phyloP scores from a whole-genome alignment of 345 rosid species.

The Salix koriyanagi region DNA sequence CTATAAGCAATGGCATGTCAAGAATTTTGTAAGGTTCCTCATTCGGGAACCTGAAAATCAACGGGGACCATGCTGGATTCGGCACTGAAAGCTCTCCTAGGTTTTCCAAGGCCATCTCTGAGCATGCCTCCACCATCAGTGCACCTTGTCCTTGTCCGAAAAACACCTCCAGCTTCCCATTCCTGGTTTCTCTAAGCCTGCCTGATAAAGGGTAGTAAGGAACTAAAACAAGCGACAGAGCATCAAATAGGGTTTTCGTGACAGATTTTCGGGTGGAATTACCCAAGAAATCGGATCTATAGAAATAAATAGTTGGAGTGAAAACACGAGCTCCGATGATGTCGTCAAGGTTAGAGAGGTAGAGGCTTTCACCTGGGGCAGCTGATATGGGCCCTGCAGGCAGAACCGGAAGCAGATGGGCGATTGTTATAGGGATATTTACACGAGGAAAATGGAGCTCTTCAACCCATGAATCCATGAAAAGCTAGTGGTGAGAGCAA shows the following conservation, averaged over 20 bases:
- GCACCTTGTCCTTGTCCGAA: slow-evolving; percentile 72
- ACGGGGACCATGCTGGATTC: slow-evolving; percentile 77
- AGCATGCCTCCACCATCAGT: slow-evolving; percentile 62
- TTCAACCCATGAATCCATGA: slow-evolving; percentile 61
- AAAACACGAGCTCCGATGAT: slow-evolving; percentile 72
- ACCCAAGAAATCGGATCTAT: slow-evolving; percentile 17
- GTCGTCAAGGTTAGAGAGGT: slow-evolving; percentile 88
- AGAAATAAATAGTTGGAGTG: slow-evolving; percentile 85
- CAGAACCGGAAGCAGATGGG: slow-evolving; percentile 28
- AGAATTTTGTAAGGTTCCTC: slow-evolving; percentile 80
- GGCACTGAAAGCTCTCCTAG: slow-evolving; percentile 82
- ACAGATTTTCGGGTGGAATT: slow-evolving; percentile 20
- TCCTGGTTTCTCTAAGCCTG: slow-evolving; percentile 53
- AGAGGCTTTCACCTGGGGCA: slow-evolving; percentile 43
- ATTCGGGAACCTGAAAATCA: slow-evolving; percentile 52
- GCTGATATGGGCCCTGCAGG: slow-evolving; percentile 62
- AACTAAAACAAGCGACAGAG: slow-evolving; percentile 58
- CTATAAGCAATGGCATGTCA: slow-evolving; percentile 78
- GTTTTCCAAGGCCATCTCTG: slow-evolving; percentile 48
- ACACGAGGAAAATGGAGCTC: slow-evolving; percentile 55
- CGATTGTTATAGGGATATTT: slow-evolving; percentile 43
- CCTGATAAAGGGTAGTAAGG: slow-evolving; percentile 88
- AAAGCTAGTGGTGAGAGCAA: too few species aligned
- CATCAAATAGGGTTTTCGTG: slow-evolving; percentile 39
- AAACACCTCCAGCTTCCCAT: slow-evolving; percentile 73